phyloP scores from a whole-genome alignment of 2,329 filamentous ascomycete species.

The Parafenestella ontariensis region DNA sequence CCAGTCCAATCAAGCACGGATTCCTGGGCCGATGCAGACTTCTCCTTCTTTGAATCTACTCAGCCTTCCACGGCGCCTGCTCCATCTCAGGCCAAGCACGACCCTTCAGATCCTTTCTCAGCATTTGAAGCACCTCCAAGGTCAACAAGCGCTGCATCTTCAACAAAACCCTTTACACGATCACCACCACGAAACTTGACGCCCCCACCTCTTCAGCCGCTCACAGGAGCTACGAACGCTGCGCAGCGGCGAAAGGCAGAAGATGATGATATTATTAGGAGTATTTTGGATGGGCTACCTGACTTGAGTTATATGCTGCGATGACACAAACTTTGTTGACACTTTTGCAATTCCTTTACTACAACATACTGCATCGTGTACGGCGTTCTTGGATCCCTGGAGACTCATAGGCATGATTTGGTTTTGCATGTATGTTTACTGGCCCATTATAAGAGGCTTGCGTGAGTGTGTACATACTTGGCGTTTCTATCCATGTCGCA shows the following conservation, averaged over 20 bases:
- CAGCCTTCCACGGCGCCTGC: constrained; percentile 4
- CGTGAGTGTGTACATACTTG: too few species aligned
- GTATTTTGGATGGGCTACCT: constrained; percentile 37
- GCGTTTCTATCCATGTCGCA: too few species aligned
- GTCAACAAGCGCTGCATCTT: constrained; percentile 9
- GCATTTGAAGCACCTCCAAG: constrained; percentile 31
- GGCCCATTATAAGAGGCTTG: background rate
- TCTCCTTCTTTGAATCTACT: constrained; percentile 41
- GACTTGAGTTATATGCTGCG: constrained; percentile 45
- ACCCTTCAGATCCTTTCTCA: constrained; percentile 31
- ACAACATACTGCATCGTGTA: background rate
- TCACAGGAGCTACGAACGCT: constrained; percentile 33
- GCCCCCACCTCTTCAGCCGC: constrained; percentile 26
- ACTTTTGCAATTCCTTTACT: background rate
- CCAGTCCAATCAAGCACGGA: constrained; percentile 12
- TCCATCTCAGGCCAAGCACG: constrained; percentile 4
- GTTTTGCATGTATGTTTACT: background rate
- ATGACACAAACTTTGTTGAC: background rate
- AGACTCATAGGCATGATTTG: background rate
- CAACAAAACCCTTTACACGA: constrained; percentile 23
- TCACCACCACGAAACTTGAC: constrained; percentile 26
- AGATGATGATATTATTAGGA: constrained; percentile 36
- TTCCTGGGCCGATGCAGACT: constrained; percentile 19
- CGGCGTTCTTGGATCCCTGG: constrained; percentile 1
- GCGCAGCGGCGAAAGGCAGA: constrained; percentile 35